phyloP scores from a whole-genome alignment of 2,329 filamentous ascomycete genomes.

The Bipolaris cookei region DNA sequence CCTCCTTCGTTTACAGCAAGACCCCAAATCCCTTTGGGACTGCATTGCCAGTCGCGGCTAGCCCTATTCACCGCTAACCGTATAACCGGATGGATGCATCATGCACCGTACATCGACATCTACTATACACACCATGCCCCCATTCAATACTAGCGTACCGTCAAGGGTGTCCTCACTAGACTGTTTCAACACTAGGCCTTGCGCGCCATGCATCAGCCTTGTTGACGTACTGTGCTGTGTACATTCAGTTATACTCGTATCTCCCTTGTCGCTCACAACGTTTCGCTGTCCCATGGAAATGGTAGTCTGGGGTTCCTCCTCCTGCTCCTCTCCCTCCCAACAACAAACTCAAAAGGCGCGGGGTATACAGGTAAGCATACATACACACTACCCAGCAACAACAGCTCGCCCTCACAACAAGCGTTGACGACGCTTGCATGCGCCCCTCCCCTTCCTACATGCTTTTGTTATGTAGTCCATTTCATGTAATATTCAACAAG shows the following conservation, averaged over 20 bases:
- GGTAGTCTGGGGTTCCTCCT: conserved; percentile 1
- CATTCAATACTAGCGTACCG: neutral
- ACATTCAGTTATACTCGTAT: neutral
- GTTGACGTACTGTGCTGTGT: neutral
- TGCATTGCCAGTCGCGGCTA: conserved; percentile 24
- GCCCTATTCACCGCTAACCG: conserved; percentile 12
- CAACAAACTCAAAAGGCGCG: neutral
- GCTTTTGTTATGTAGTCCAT: neutral
- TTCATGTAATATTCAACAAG: neutral
- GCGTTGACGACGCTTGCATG: neutral
- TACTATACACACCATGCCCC: neutral
- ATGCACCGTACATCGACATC: conserved; percentile 3
- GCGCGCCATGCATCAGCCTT: neutral
- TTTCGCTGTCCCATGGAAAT: conserved; percentile 8
- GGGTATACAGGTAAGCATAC: neutral
- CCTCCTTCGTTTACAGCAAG: conserved; percentile 9
- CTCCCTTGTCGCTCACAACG: neutral
- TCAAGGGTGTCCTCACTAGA: neutral
- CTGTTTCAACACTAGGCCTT: neutral
- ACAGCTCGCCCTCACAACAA: neutral
- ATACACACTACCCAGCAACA: neutral
- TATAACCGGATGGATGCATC: neutral
- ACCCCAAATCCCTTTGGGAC: conserved; percentile 16
- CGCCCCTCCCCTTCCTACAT: neutral
- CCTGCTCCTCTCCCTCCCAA: neutral